Evolutionary conservation across 345 rosid species (phyloP).

Genomic region (Diplotaxis tenuifolia): DNA sequence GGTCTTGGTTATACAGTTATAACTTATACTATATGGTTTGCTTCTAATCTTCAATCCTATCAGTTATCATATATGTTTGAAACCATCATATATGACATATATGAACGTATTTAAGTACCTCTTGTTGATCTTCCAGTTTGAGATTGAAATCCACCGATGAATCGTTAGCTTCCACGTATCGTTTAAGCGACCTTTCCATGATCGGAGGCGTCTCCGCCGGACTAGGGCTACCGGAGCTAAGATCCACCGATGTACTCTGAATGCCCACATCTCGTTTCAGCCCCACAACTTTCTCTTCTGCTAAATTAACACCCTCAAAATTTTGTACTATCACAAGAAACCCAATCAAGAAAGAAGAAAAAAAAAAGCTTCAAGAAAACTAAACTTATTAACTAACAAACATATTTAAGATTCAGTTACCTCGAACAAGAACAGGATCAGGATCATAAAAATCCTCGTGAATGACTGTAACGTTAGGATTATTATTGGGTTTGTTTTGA

Average conservation of each 20-base stretch:
- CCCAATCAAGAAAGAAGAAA: background rate
- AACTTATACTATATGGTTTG: too few species aligned
- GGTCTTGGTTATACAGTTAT: too few species aligned
- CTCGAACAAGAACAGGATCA: slow-evolving; percentile 24
- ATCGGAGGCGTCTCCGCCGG: slow-evolving; percentile 77
- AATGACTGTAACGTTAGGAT: slow-evolving; percentile 27
- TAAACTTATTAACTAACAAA: background rate
- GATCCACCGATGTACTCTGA: slow-evolving; percentile 64
- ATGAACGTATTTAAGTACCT: slow-evolving; percentile 53
- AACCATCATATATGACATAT: too few species aligned
- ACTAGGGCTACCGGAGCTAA: slow-evolving; percentile 60
- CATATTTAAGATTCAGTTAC: slow-evolving; percentile 4
- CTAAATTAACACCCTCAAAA: slow-evolving; percentile 9
- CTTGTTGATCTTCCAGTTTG: slow-evolving; percentile 41
- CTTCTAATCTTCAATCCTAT: too few species aligned
- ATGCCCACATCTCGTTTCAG: slow-evolving; percentile 77
- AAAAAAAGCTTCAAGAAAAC: background rate
- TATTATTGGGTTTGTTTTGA: slow-evolving; percentile 42
- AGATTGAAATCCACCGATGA: slow-evolving; percentile 40
- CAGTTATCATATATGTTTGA: too few species aligned
- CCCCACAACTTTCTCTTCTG: slow-evolving; percentile 54
- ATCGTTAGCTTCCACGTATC: slow-evolving; percentile 50
- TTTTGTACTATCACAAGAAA: background rate
- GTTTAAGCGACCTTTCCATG: slow-evolving; percentile 46
- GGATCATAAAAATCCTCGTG: slow-evolving; percentile 36